Percentiles rank a stretch among this genome's conserved stretches.
phyloP scores from a whole-genome alignment of 2,329 filamentous ascomycete species.

The Apiospora hydei region DNA sequence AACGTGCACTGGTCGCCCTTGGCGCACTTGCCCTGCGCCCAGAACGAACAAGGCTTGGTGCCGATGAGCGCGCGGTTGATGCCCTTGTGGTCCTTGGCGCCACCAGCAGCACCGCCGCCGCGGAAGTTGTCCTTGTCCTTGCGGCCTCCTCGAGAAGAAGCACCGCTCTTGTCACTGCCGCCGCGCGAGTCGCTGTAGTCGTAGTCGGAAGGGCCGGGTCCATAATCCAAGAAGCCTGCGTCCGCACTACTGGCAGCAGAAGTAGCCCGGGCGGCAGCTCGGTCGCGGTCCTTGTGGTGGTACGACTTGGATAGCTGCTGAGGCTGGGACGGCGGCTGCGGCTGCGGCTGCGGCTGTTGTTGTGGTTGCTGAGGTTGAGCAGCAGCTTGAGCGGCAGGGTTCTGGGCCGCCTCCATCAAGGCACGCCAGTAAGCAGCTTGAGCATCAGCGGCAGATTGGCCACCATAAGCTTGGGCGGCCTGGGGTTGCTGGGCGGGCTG shows the following conservation, averaged over 20 bases:
- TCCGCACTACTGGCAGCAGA: not conserved
- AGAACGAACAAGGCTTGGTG: conserved; percentile 75
- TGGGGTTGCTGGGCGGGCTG: conserved; percentile 23
- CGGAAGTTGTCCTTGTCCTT: conserved; percentile 28
- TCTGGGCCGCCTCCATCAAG: conserved; percentile 4
- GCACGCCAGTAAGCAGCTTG: conserved; percentile 17
- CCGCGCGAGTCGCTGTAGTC: conserved; percentile 40
- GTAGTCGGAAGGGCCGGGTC: conserved; percentile 25
- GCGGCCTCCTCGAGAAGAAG: conserved; percentile 52
- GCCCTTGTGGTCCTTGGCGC: conserved; percentile 45
- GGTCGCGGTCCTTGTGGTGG: conserved; percentile 44
- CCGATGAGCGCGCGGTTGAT: conserved; percentile 67
- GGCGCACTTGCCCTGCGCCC: conserved; percentile 73
- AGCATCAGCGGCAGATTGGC: not conserved
- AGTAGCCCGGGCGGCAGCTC: conserved; percentile 27
- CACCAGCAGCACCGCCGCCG: not conserved
- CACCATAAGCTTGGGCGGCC: not conserved
- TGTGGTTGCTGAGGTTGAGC: conserved; percentile 40
- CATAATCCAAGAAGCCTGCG: conserved; percentile 26
- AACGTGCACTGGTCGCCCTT: conserved; percentile 79
- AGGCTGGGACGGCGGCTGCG: not conserved
- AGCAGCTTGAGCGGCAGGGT: conserved; percentile 21
- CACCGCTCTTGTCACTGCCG: conserved; percentile 38
- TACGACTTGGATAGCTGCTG: conserved; percentile 26
- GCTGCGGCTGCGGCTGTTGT: conserved; percentile 43